These are phyloP conservation scores for Magnolia officinalis DNA, from an alignment of 164 flowering plant genomes.

Conservation along the genomic window DNA sequence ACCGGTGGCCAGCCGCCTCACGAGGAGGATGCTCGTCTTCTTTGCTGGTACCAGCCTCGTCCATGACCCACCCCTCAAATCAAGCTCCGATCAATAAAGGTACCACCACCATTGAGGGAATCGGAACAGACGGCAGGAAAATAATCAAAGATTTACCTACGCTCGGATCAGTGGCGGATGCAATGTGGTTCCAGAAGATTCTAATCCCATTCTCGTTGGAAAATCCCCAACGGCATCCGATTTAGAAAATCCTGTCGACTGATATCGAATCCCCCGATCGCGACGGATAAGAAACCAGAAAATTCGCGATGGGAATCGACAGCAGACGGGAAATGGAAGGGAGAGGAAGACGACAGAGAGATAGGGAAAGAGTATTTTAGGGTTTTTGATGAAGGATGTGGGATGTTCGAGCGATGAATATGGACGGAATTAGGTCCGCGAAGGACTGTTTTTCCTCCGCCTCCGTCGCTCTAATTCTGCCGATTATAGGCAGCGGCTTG, in stretches of 20 bases:
- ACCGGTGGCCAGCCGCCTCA: neutral
- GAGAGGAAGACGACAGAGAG: neutral
- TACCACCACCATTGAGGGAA: neutral
- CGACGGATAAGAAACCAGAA: neutral
- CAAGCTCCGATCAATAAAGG: neutral
- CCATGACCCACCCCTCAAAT: constrained; percentile 39
- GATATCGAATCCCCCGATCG: neutral
- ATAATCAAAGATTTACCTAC: neutral
- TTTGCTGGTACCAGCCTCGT: constrained; percentile 40
- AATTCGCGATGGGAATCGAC: neutral
- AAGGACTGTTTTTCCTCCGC: neutral
- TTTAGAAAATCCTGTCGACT: neutral
- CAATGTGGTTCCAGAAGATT: constrained; percentile 40
- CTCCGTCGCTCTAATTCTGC: neutral
- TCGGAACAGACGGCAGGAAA: neutral
- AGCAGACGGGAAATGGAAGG: neutral
- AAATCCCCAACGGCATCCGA: neutral
- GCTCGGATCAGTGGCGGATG: neutral
- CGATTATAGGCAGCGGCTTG: neutral
- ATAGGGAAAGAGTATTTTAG: neutral
- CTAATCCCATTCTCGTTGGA: constrained; percentile 49
- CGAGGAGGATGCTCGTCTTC: constrained; percentile 18
- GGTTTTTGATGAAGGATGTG: neutral
- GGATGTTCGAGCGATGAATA: neutral
- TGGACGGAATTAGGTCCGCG: neutral